These are phyloP conservation scores for Stagonosporopsis rhizophila DNA, from an alignment of 2,329 filamentous ascomycete species.

Conservation along the genomic window DNA sequence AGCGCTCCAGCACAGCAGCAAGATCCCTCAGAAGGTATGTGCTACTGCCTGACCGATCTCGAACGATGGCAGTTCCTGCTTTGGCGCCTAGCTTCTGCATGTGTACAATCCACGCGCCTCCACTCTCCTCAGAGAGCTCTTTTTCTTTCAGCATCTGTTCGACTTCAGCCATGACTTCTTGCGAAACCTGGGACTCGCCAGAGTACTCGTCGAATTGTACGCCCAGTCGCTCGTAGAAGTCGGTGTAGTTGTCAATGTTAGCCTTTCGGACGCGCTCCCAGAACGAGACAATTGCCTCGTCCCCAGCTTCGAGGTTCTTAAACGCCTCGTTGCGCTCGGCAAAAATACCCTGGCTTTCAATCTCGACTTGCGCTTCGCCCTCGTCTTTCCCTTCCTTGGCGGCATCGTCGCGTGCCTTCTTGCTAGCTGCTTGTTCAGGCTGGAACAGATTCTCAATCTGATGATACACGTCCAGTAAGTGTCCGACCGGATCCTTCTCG, in stretches of 20 bases:
- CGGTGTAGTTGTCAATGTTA: conserved; percentile 70
- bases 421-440: conserved; percentile 63
- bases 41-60: conserved; percentile 76
- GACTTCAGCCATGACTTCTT: conserved; percentile 70
- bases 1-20: conserved; percentile 72
- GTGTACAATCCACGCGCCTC: conserved; percentile 76
- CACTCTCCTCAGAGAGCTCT: conserved; percentile 70
- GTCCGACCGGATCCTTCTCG: conserved; percentile 70
- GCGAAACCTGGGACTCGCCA: conserved; percentile 75
- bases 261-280: conserved; percentile 73
- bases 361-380: conserved; percentile 34
- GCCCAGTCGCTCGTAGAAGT: conserved; percentile 73
- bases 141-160: conserved; percentile 69
- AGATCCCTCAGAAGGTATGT: conserved; percentile 82
- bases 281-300: conserved; percentile 64
- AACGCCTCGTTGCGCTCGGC: conserved; percentile 62
- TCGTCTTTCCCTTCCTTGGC: conserved; percentile 60
- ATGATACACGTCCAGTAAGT: conserved; percentile 75
- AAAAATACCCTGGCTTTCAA: conserved; percentile 42
- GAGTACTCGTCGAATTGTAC: conserved; percentile 75
- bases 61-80: conserved; percentile 73
- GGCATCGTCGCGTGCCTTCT: conserved; percentile 61
- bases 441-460: conserved; percentile 66
- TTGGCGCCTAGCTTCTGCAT: conserved; percentile 74
- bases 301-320: conserved; percentile 73